Conservation (phyloP, 2,329 filamentous ascomycete genomes). For the Fusarium sp. region DNA sequence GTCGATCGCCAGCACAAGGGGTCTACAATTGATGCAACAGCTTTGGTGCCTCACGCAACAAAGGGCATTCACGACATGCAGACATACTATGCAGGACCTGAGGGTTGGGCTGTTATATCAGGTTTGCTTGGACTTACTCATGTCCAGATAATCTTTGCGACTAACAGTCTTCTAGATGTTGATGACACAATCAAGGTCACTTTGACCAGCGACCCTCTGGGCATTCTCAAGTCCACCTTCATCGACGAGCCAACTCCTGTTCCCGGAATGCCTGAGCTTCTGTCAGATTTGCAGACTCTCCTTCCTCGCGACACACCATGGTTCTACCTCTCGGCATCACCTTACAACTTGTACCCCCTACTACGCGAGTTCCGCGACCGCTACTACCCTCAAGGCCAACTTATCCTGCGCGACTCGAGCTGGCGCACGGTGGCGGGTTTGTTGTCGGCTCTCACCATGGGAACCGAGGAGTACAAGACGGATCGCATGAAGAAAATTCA, state of each 20-base stretch:
- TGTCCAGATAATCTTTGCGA: neutral
- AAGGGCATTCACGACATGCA: slow-evolving; percentile 72
- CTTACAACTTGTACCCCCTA: slow-evolving; percentile 94
- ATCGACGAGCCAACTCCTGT: slow-evolving; percentile 79
- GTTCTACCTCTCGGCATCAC: slow-evolving; percentile 94
- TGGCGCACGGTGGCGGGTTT: slow-evolving; percentile 89
- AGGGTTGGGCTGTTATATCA: slow-evolving; percentile 88
- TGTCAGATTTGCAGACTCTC: slow-evolving; percentile 71
- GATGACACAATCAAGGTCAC: slow-evolving; percentile 98
- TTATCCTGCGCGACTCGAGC: slow-evolving; percentile 86
- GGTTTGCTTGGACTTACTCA: slow-evolving; percentile 57
- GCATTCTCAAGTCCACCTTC: slow-evolving; percentile 88
- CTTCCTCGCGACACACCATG: slow-evolving; percentile 75
- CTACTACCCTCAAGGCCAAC: slow-evolving; percentile 81
- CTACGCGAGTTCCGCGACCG: slow-evolving; percentile 78
- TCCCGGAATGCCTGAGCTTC: slow-evolving; percentile 86
- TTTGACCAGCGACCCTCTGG: slow-evolving; percentile 81
- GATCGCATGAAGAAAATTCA: slow-evolving; percentile 83
- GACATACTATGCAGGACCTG: slow-evolving; percentile 79
- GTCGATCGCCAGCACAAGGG: slow-evolving; percentile 64
- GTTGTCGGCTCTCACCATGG: slow-evolving; percentile 81
- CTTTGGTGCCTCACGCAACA: slow-evolving; percentile 64
- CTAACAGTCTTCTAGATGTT: slow-evolving; percentile 70
- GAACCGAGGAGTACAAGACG: slow-evolving; percentile 88
- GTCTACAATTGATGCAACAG: slow-evolving; percentile 60